Percentiles rank a stretch among this genome's conserved stretches.
phyloP scores from a whole-genome alignment of 768 basidiomycete species.

The Gyrodon lividus region DNA sequence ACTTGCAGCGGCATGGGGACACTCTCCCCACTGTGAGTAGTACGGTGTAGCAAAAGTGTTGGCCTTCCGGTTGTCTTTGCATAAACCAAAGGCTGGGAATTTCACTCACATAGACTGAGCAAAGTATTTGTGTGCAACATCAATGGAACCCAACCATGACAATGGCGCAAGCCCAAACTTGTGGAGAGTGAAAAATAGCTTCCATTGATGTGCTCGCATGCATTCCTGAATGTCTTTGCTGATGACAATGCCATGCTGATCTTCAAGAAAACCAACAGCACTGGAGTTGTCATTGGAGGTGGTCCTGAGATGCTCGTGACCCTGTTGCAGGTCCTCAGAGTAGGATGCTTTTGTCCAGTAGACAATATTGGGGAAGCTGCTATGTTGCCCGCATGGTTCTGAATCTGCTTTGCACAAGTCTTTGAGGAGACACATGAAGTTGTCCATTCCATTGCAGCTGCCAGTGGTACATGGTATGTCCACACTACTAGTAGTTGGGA shows the following conservation, averaged over 20 bases:
- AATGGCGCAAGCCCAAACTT: background rate
- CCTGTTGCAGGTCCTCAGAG: background rate
- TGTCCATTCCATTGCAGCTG: background rate
- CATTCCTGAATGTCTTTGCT: background rate
- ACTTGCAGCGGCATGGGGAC: background rate
- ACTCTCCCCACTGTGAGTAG: background rate
- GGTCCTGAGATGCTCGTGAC: background rate
- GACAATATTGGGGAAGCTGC: background rate
- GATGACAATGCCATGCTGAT: background rate
- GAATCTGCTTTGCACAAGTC: background rate
- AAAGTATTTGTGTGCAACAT: background rate
- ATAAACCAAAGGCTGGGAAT: background rate
- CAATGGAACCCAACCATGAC: background rate
- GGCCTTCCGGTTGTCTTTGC: background rate
- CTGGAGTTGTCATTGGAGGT: background rate
- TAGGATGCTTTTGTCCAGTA: background rate
- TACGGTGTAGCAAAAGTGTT: background rate
- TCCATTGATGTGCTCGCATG: background rate
- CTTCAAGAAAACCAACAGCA: background rate
- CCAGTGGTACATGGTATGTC: background rate
- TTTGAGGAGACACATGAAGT: background rate
- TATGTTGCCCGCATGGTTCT: background rate
- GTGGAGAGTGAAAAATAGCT: background rate
- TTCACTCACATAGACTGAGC: background rate
- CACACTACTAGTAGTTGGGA: background rate